Evolutionary conservation across 192 early-diverging fungal species (phyloP), one percentile per base, ranked within the genome.

Genomic region (Podila horticola): DNA sequence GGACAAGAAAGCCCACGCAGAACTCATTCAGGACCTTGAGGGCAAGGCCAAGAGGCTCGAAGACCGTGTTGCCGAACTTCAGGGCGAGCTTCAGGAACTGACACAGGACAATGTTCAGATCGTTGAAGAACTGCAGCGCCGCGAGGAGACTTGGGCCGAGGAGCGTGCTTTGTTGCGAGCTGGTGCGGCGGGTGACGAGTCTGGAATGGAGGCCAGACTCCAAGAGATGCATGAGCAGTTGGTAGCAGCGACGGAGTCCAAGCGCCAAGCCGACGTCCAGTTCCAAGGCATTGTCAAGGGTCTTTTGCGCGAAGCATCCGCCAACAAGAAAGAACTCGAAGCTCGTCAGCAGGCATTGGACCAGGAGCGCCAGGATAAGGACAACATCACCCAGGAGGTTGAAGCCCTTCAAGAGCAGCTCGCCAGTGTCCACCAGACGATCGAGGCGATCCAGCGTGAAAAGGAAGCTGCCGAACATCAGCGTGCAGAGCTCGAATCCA

Each of bases 271-370:
- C 2, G 77, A 81, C 24, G 26, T 60, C 3, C 77, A 81, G 29
- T 81, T 81, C 77, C 77, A 81, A n/a, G 77, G 77, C 9, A 81
- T 81, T 15, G 77, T 81, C 33, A 81, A 81, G 51, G 77, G 77
- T 13, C 41, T 81, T n/a, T 65, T 81, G 36, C 60, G 77, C 2
- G 77, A 81, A 41, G 77, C 77, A 1, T 69, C 77, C 31, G 38
- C 52, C 10, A 38, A 65, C 50, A 81, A 81, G 71, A 81, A 81
- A 58, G 71, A 72, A 17, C 34, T 81, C 3, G 71, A 33, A 12
- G 62, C 61, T 17, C 36, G n/a, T 29, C 60, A 60, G n/a, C 9
- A 36, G 19, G 24, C 26, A 15, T 20, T 79, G 48, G 69, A 71
- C 7, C 58, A 79, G 48, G 69, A 79, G 31, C 65, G 67, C 10